Evolutionary conservation across 306 rosid genomes (phyloP).

Genomic region (Sindora glabra): DNA sequence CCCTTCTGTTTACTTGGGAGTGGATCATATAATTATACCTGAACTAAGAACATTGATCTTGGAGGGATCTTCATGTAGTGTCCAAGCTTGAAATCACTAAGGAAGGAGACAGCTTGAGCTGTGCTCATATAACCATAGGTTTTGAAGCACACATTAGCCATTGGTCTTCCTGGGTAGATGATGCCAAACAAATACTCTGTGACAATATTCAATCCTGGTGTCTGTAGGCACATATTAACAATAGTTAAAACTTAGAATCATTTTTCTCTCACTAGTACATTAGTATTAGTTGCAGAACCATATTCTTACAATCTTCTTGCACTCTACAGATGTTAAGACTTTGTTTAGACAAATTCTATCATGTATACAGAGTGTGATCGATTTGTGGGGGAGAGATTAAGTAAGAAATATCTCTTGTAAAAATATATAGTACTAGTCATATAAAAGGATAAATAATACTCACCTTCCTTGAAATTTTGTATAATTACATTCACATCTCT

Average conservation of each 20-base stretch:
- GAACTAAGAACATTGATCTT: slow-evolving; percentile 80
- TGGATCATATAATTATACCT: slow-evolving; percentile 26
- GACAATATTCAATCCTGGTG: slow-evolving; percentile 71
- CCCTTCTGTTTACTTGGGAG: too few relatives aligned
- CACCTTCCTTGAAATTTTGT: too few relatives aligned
- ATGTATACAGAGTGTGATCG: too few relatives aligned
- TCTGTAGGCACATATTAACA: slow-evolving; percentile 23
- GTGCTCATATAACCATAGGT: slow-evolving; percentile 73
- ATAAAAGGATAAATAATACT: too few relatives aligned
- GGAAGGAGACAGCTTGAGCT: slow-evolving; percentile 84
- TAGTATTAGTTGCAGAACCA: neutral
- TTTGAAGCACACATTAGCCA: slow-evolving; percentile 90
- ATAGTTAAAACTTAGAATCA: neutral
- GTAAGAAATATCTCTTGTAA: too few relatives aligned
- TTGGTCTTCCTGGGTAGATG: slow-evolving; percentile 69
- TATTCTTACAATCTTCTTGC: neutral
- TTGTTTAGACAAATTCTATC: too few relatives aligned
- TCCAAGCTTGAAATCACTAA: slow-evolving; percentile 78
- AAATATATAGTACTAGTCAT: too few relatives aligned
- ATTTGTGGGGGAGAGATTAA: too few relatives aligned
- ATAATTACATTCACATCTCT: too few relatives aligned
- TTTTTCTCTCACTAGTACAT: too few relatives aligned
- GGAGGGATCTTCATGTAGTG: slow-evolving; percentile 94
- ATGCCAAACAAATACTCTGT: slow-evolving; percentile 77
- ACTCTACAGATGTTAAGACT: too few relatives aligned